Evolutionary conservation across 2,329 filamentous ascomycete species (phyloP).

Genomic region (Xylariales sp.): DNA sequence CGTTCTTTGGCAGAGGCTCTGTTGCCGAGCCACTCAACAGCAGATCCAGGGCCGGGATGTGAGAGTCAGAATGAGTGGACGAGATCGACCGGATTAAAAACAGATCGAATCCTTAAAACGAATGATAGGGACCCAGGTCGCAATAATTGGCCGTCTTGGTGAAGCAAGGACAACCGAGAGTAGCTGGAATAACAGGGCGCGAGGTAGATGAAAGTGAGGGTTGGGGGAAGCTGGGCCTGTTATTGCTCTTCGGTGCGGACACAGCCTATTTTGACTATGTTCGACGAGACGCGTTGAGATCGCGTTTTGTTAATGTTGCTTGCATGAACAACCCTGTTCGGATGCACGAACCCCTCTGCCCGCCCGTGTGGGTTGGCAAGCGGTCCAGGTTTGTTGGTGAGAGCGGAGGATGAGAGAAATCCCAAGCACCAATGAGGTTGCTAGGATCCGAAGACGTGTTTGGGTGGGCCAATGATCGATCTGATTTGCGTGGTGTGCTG

Average conservation of each 20-base stretch:
- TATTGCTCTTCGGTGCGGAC: slow-evolving; percentile 4
- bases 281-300: slow-evolving; percentile 7
- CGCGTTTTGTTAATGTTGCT: slow-evolving; percentile 8
- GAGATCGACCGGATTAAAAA: not conserved
- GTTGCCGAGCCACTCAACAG: not conserved
- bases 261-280: slow-evolving; percentile 7
- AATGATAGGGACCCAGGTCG: slow-evolving; percentile 5
- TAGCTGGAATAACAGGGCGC: slow-evolving; percentile 1
- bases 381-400: slow-evolving; percentile 8
- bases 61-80: slow-evolving; percentile 5
- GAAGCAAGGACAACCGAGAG: slow-evolving; percentile 2
- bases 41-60: slow-evolving; percentile 1
- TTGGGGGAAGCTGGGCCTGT: not conserved
- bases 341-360: slow-evolving; percentile 1
- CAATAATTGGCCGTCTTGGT: slow-evolving; percentile 1
- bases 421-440: slow-evolving; percentile 5
- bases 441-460: not conserved
- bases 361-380: not conserved
- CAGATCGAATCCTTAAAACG: slow-evolving; percentile 1
- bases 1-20: not conserved
- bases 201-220: slow-evolving; percentile 1
- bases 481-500: slow-evolving; percentile 7
- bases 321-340: slow-evolving; percentile 7
- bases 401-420: slow-evolving; percentile 1
- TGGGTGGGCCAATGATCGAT: slow-evolving; percentile 7